Evolutionary conservation across 2,329 filamentous ascomycete genomes (phyloP).

Genomic region (Rutstroemia sydowiana): DNA sequence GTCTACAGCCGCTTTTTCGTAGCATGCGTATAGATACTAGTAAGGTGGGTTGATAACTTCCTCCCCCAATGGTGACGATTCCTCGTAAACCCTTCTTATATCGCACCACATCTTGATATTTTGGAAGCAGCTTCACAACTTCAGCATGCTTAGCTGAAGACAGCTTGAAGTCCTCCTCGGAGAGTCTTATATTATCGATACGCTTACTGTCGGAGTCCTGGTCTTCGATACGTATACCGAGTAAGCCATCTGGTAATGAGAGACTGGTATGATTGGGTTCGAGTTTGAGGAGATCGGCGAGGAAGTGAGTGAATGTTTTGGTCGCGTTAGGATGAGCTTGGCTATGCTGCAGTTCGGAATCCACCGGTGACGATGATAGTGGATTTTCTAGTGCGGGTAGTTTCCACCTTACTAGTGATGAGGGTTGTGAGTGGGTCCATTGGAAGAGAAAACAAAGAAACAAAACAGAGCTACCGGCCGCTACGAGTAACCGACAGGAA

Average conservation of each 20-base stretch:
- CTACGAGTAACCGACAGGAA: too few species aligned
- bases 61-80: slow-evolving; percentile 37
- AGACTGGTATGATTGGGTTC: background rate
- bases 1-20: slow-evolving; percentile 29
- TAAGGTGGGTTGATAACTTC: slow-evolving; percentile 31
- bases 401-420: too few species aligned
- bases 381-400: too few species aligned
- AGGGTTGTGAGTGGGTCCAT: too few species aligned
- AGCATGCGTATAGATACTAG: slow-evolving; percentile 37
- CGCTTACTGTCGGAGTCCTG: background rate
- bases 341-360: too few species aligned
- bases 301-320: background rate
- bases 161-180: background rate
- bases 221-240: slow-evolving; percentile 4
- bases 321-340: too few species aligned
- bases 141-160: background rate
- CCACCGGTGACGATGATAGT: too few species aligned
- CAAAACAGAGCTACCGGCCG: too few species aligned
- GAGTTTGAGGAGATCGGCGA: background rate
- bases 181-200: slow-evolving; percentile 1
- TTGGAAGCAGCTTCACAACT: background rate
- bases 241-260: background rate
- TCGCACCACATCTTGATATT: slow-evolving; percentile 3
- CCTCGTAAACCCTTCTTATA: slow-evolving; percentile 24
- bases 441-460: too few species aligned